phyloP scores from a whole-genome alignment of 495 filamentous ascomycete species.

The Aspergillus leporis region DNA sequence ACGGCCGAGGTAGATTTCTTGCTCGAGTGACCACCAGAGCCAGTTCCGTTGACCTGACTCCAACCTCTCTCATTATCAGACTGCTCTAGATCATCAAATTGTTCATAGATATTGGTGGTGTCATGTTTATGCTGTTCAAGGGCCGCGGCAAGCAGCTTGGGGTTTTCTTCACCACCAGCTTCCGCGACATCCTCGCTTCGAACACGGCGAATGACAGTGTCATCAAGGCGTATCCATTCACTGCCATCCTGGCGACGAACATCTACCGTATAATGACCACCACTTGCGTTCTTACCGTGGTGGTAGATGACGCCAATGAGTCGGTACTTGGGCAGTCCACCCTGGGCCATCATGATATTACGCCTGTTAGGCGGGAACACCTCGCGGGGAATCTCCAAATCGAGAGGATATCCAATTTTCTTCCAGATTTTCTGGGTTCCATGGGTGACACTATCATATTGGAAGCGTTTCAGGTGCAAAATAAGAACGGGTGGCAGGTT shows the following conservation, averaged over 20 bases:
- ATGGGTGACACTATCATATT: slow-evolving; percentile 81
- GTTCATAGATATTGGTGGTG: slow-evolving; percentile 66
- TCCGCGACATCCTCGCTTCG: slow-evolving; percentile 89
- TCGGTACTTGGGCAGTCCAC: slow-evolving; percentile 74
- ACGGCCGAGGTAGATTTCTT: slow-evolving; percentile 68
- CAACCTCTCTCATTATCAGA: slow-evolving; percentile 67
- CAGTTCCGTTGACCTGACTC: slow-evolving; percentile 75
- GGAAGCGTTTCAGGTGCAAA: slow-evolving; percentile 94
- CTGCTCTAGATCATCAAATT: slow-evolving; percentile 62
- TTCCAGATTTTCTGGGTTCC: slow-evolving; percentile 99
- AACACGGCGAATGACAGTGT: slow-evolving; percentile 85
- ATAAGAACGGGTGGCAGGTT: slow-evolving; percentile 89
- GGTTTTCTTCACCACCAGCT: slow-evolving; percentile 76
- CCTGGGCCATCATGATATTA: slow-evolving; percentile 59
- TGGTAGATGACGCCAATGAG: slow-evolving; percentile 95
- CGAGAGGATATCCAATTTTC: slow-evolving; percentile 90
- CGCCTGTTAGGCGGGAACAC: slow-evolving; percentile 79
- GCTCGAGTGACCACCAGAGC: slow-evolving; percentile 45
- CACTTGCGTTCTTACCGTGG: slow-evolving; percentile 92
- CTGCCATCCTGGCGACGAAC: slow-evolving; percentile 88
- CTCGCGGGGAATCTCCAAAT: slow-evolving; percentile 91
- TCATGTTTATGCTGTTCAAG: slow-evolving; percentile 65
- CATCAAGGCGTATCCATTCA: slow-evolving; percentile 95
- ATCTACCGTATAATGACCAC: slow-evolving; percentile 96
- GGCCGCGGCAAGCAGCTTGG: slow-evolving; percentile 63